phyloP scores from a whole-genome alignment of 441 rosid species.

The Cnidoscolus chayamansa region DNA sequence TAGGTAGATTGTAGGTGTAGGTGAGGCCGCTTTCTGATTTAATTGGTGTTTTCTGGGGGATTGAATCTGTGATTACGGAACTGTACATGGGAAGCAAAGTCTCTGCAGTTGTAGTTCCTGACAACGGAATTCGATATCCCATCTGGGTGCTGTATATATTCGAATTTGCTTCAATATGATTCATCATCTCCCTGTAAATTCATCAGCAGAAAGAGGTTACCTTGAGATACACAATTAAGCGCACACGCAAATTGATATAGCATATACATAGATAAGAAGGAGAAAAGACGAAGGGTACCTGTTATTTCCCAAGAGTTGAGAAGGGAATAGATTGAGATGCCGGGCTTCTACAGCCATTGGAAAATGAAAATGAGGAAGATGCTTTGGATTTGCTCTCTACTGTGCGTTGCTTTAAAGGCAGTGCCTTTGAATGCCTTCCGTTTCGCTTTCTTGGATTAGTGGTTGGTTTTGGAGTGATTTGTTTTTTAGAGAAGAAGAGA shows the following conservation, averaged over 20 bases:
- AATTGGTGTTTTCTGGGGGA: conserved; percentile 40
- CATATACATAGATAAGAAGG: neutral
- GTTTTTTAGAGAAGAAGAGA: neutral
- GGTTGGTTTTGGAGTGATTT: conserved; percentile 1
- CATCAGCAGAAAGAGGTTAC: neutral
- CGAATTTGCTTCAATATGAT: conserved; percentile 33
- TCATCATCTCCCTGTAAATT: conserved; percentile 44
- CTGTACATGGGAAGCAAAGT: conserved; percentile 48
- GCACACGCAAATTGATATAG: neutral
- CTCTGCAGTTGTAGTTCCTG: conserved; percentile 38
- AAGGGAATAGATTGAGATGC: conserved; percentile 29
- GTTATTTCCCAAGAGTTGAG: conserved; percentile 29
- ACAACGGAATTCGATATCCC: conserved; percentile 47
- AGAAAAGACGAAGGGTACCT: conserved; percentile 18
- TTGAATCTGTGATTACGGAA: conserved; percentile 38
- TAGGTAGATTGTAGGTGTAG: conserved; percentile 21
- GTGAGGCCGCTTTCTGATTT: conserved; percentile 57
- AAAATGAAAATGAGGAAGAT: neutral
- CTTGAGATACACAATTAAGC: no score
- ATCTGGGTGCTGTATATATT: conserved; percentile 38
- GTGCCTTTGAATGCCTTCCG: neutral
- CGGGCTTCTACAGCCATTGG: conserved; percentile 51
- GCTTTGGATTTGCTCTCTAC: neutral
- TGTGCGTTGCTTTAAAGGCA: neutral
- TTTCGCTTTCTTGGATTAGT: neutral